Conservation (phyloP, 306 rosid species). For the Dryas octopetala region DNA sequence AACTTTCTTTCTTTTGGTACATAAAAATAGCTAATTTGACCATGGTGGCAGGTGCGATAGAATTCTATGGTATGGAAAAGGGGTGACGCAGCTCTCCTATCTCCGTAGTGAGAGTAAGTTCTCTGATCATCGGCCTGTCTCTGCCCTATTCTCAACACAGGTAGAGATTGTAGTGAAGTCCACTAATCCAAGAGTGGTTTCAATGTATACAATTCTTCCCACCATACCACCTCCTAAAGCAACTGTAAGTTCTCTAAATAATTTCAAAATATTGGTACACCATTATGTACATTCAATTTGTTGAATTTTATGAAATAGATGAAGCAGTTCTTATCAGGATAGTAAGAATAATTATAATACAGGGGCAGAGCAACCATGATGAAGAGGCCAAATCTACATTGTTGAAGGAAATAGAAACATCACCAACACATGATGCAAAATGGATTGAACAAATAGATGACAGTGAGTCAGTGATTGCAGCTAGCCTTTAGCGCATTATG, state of each 20-base stretch:
- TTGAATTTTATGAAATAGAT: not conserved
- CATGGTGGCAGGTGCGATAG: constrained; percentile 77
- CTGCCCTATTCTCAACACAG: constrained; percentile 82
- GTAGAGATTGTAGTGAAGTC: constrained; percentile 47
- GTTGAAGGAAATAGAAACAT: constrained; percentile 35
- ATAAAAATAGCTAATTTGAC: not conserved
- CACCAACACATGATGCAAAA: constrained; percentile 13
- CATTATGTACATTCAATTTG: not conserved
- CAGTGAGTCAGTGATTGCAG: constrained; percentile 19
- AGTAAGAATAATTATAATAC: constrained; percentile 17
- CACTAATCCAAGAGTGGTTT: constrained; percentile 39
- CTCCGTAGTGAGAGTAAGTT: constrained; percentile 86
- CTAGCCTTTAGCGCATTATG: constrained; percentile 6
- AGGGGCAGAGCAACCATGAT: constrained; percentile 31
- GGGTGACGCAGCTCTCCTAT: constrained; percentile 77
- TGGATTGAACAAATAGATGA: not conserved
- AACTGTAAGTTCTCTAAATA: constrained; percentile 45
- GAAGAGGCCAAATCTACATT: constrained; percentile 35
- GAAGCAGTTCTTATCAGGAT: not conserved
- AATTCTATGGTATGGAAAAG: constrained; percentile 93
- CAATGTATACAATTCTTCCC: constrained; percentile 30
- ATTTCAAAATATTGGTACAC: not conserved
- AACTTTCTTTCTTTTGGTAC: not conserved
- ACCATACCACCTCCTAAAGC: constrained; percentile 30
- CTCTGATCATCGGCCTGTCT: constrained; percentile 95